phyloP scores from a whole-genome alignment of 305 asterid genomes.

The Fraxinus angustifolia region DNA sequence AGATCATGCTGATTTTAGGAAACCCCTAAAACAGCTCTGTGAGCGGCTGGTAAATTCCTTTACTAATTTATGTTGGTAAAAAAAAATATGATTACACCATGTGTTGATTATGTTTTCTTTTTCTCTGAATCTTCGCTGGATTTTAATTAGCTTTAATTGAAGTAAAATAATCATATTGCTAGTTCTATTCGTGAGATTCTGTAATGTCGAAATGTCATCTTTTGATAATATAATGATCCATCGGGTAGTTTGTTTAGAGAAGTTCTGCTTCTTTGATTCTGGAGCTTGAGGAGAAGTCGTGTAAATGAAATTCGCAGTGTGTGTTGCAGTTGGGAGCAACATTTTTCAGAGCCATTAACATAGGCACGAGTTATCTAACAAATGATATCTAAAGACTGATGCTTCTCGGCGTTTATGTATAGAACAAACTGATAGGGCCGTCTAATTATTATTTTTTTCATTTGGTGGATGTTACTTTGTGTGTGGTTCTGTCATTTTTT shows the following conservation, averaged over 20 bases:
- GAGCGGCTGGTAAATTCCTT: conserved; percentile 57
- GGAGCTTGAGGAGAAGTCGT: background rate
- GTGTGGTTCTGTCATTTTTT: background rate
- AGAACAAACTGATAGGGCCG: background rate
- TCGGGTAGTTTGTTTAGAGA: background rate
- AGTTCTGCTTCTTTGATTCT: background rate
- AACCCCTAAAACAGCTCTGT: conserved; percentile 79
- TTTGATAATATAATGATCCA: background rate
- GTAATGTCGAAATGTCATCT: background rate
- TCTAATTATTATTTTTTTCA: background rate
- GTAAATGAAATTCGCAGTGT: background rate
- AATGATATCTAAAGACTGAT: background rate
- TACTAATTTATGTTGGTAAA: background rate
- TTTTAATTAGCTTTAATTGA: background rate
- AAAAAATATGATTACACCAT: background rate
- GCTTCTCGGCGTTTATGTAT: background rate
- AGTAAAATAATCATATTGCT: background rate
- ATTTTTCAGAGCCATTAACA: background rate
- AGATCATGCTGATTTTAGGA: conserved; percentile 71
- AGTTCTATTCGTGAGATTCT: background rate
- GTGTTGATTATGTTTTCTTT: background rate
- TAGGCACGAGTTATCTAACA: background rate
- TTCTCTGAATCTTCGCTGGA: background rate
- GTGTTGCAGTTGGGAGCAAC: background rate
- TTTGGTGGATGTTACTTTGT: background rate